Percentiles rank a stretch among this genome's conserved stretches.
Evolutionary conservation across 2,329 filamentous ascomycete species (phyloP).

Genomic region (Curvularia hawaiiensis): DNA sequence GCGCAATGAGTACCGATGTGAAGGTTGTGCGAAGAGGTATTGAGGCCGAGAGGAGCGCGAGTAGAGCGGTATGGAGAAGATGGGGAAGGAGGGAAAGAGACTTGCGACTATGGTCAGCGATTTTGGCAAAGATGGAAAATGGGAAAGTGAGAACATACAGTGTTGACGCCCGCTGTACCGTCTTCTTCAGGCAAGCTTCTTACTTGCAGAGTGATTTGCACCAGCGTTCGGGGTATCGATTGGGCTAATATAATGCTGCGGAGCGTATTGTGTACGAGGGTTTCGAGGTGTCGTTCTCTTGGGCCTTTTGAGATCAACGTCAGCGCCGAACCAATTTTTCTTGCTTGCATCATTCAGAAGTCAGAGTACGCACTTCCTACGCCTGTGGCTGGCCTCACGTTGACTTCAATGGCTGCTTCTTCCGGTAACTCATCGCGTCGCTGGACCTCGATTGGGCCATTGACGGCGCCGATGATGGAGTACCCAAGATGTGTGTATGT

Average conservation of each 20-base stretch:
- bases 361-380: slow-evolving; percentile 65
- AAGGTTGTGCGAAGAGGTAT: slow-evolving; percentile 80
- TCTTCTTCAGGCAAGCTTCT: slow-evolving; percentile 71
- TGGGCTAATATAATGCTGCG: slow-evolving; percentile 76
- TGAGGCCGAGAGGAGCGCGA: slow-evolving; percentile 80
- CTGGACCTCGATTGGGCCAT: slow-evolving; percentile 89
- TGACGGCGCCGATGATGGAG: slow-evolving; percentile 82
- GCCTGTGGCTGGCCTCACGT: slow-evolving; percentile 83
- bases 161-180: slow-evolving; percentile 62
- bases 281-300: slow-evolving; percentile 75
- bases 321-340: neutral
- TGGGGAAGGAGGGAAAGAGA: slow-evolving; percentile 81
- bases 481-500: slow-evolving; percentile 78
- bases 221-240: slow-evolving; percentile 75
- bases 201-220: slow-evolving; percentile 83
- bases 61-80: slow-evolving; percentile 81
- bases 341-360: too few relatives aligned
- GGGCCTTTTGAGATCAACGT: slow-evolving; percentile 43
- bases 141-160: slow-evolving; percentile 55
- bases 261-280: slow-evolving; percentile 72
- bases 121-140: slow-evolving; percentile 10
- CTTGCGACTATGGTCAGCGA: slow-evolving; percentile 50
- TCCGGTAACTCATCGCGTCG: slow-evolving; percentile 90
- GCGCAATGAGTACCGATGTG: slow-evolving; percentile 78
- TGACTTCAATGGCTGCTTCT: slow-evolving; percentile 87